A percentile compares a stretch with the other conserved stretches of the same genome.
Evolutionary conservation across 257 asterid genomes (phyloP).

Genomic region (Cruciata laevipes): DNA sequence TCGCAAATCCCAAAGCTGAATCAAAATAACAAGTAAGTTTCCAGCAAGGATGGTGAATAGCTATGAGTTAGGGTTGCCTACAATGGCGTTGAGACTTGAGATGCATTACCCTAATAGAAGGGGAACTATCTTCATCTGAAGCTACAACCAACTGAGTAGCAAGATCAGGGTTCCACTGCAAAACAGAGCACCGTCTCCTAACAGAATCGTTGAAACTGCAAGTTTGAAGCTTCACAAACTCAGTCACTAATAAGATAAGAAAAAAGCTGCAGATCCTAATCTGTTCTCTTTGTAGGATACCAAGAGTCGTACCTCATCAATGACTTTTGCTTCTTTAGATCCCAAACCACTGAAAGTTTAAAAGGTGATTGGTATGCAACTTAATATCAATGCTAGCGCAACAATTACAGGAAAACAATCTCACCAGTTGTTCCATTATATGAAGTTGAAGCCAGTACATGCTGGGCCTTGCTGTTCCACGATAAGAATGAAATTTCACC

Average conservation of each 20-base stretch:
- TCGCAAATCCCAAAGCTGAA: conserved; percentile 98
- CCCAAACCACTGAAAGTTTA: conserved; percentile 83
- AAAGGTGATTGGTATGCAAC: conserved; percentile 21
- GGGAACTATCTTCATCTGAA: conserved; percentile 91
- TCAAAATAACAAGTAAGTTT: conserved; percentile 21
- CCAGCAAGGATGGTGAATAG: conserved; percentile 1
- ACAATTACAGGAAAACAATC: conserved; percentile 15
- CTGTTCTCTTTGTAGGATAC: neutral
- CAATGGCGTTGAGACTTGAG: neutral
- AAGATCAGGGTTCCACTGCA: conserved; percentile 96
- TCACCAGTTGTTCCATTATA: conserved; percentile 87
- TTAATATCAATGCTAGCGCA: neutral
- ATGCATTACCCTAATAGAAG: conserved; percentile 70
- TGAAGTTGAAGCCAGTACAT: conserved; percentile 89
- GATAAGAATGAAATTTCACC: conserved; percentile 92
- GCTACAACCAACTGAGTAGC: conserved; percentile 94
- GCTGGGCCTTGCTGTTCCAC: conserved; percentile 86
- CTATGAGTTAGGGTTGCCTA: neutral
- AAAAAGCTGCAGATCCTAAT: neutral
- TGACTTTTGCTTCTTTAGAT: conserved; percentile 91
- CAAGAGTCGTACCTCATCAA: conserved; percentile 54
- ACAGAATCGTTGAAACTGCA: conserved; percentile 81
- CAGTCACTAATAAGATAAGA: neutral
- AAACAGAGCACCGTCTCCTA: conserved; percentile 86
- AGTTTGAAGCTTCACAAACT: conserved; percentile 9